phyloP scores from a whole-genome alignment of 768 basidiomycete species.

The Suillus subaureus region DNA sequence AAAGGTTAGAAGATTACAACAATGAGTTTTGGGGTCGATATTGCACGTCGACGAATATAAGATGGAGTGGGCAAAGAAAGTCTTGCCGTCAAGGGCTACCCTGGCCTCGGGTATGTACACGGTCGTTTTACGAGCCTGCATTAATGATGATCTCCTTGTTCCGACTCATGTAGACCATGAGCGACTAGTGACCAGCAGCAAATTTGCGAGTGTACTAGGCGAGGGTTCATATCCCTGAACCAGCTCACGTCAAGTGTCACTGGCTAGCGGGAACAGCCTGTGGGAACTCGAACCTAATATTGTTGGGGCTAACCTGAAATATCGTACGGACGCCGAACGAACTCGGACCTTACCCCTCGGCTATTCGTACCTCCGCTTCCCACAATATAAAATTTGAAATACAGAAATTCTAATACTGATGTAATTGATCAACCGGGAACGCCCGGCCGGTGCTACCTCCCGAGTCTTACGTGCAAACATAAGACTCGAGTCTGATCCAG shows the following conservation, averaged over 20 bases:
- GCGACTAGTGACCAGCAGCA: no score
- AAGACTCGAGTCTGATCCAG: no score
- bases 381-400: no score
- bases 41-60: neutral
- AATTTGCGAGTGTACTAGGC: neutral
- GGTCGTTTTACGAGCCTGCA: neutral
- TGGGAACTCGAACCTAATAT: neutral
- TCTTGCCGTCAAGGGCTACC: neutral
- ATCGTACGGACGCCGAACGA: no score
- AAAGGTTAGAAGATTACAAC: neutral
- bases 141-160: neutral
- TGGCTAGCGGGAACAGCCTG: neutral
- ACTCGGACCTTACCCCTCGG: no score
- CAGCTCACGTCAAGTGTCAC: neutral
- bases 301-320: no score
- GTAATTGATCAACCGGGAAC: no score
- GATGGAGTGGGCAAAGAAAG: neutral
- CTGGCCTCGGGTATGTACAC: no score
- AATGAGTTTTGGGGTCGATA: neutral
- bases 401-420: no score
- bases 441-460: no score
- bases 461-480: no score
- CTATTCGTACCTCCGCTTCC: no score
- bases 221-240: neutral
- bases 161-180: neutral